Conservation (phyloP, 768 basidiomycete species). For the Kwoniella bestiolae region DNA sequence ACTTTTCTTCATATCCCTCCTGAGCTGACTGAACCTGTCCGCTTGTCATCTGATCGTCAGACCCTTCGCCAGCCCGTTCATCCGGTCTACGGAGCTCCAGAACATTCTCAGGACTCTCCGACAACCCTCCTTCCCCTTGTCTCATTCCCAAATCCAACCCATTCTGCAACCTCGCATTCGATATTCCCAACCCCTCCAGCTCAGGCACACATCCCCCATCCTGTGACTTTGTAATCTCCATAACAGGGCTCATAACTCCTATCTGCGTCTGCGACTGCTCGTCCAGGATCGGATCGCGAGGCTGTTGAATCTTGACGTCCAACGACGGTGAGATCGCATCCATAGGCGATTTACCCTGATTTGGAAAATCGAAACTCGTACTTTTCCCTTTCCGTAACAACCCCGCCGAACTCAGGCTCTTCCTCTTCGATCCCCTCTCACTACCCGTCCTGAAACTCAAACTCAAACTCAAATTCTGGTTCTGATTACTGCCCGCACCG, state of each 20-base stretch:
- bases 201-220: no score
- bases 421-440: conserved; percentile 25
- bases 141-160: background rate
- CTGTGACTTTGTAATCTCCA: conserved; percentile 22
- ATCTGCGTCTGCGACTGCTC: background rate
- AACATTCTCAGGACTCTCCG: conserved; percentile 5
- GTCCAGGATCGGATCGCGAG: background rate
- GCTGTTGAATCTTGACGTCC: conserved; percentile 1
- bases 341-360: background rate
- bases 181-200: background rate
- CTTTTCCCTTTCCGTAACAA: conserved; percentile 25
- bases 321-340: background rate
- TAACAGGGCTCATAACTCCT: conserved; percentile 28
- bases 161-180: background rate
- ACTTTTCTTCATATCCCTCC: background rate
- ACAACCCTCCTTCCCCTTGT: background rate
- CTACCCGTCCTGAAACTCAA: conserved; percentile 24
- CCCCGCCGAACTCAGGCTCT: background rate
- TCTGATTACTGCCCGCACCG: background rate
- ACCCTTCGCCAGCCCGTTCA: no score
- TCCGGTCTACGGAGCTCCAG: background rate
- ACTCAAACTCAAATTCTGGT: conserved; percentile 1
- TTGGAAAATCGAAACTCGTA: conserved; percentile 21
- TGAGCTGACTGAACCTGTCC: background rate
- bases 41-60: no score